These are phyloP conservation scores for Blastocystis sp. DNA, from an alignment of 352 stramenopile genomes.

Conservation along the genomic window DNA sequence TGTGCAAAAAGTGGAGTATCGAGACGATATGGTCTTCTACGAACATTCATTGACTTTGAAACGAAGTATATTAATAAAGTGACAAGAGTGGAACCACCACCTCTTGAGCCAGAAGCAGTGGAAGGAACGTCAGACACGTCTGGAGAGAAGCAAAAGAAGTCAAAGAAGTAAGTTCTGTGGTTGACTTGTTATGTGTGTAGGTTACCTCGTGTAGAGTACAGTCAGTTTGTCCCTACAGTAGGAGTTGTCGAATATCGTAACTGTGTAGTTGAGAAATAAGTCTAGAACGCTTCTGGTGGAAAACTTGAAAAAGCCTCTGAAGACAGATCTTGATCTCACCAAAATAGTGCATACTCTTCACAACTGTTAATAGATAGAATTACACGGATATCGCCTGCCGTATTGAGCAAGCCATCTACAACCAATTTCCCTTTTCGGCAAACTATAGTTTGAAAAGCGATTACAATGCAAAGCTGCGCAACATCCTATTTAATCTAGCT, in stretches of 20 bases:
- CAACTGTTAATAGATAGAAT: not conserved
- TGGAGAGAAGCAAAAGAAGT: not conserved
- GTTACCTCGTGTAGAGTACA: slow-evolving; percentile 2
- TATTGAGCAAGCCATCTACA: slow-evolving; percentile 53
- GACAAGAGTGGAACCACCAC: not conserved
- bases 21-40: not conserved
- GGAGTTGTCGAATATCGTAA: not conserved
- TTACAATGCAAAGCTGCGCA: slow-evolving; percentile 17
- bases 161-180: not conserved
- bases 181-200: not conserved
- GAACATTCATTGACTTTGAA: slow-evolving; percentile 45
- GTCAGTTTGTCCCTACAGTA: slow-evolving; percentile 12
- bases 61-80: slow-evolving; percentile 32
- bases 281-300: not conserved
- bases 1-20: not conserved
- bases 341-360: not conserved
- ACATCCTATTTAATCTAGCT: slow-evolving; percentile 8
- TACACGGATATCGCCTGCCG: slow-evolving; percentile 9
- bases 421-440: slow-evolving; percentile 9
- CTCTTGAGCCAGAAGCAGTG: not conserved
- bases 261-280: slow-evolving; percentile 8
- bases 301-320: not conserved
- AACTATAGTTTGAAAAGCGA: not conserved
- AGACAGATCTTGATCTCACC: not conserved
- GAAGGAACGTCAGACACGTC: not conserved